Conservation (phyloP, 169 alveolate genomes). For the Plasmodium yoelii region DNA sequence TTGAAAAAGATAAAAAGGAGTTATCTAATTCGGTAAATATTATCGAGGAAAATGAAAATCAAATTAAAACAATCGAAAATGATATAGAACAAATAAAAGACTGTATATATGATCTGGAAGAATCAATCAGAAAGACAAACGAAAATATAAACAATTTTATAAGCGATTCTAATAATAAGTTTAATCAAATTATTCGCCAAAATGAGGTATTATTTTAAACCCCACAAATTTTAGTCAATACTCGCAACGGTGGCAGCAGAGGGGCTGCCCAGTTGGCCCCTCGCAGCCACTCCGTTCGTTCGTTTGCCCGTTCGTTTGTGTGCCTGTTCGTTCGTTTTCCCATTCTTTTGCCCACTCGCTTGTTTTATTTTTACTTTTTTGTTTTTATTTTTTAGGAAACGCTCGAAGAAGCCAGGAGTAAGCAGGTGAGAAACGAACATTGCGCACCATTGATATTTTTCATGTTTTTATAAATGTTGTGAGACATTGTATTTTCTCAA, state of each 20-base stretch:
- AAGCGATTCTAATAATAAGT: constrained; percentile 14
- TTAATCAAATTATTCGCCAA: constrained; percentile 19
- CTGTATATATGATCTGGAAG: constrained; percentile 11
- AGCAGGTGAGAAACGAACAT: no score
- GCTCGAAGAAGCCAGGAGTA: no score
- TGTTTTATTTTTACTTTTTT: not conserved
- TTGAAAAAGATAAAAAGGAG: constrained; percentile 59
- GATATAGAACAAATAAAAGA: constrained; percentile 37
- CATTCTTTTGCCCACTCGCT: not conserved
- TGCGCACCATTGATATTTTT: no score
- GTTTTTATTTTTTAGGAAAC: not conserved
- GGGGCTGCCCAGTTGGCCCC: not conserved
- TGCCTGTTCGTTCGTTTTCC: not conserved
- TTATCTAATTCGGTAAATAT: constrained; percentile 29
- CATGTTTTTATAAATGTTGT: no score
- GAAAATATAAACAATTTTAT: constrained; percentile 42
- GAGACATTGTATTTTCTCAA: no score
- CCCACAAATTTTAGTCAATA: no score
- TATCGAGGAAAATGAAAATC: constrained; percentile 50
- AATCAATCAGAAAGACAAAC: constrained; percentile 11
- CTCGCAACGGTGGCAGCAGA: not conserved
- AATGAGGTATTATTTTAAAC: constrained; percentile 21
- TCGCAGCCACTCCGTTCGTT: not conserved
- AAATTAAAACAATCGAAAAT: constrained; percentile 14
- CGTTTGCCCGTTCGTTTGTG: not conserved